A percentile compares a stretch with the other conserved stretches of the same genome.
phyloP scores from a whole-genome alignment of 805 yeast species.

The Maudiozyma serrabonitensis region DNA sequence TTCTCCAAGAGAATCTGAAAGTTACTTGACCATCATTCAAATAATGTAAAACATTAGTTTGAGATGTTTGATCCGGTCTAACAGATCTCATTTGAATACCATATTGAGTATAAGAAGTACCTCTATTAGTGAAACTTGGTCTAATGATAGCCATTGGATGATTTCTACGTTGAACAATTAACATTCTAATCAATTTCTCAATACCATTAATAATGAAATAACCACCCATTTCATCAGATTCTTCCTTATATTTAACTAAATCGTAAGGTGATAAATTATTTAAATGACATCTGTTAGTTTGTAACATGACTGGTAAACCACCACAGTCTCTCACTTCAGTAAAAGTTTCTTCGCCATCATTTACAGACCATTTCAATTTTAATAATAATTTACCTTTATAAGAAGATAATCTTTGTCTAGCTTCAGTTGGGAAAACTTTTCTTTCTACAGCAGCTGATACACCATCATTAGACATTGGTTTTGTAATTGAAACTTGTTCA shows the following conservation, averaged over 20 bases:
- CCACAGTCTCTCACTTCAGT: constrained; percentile 86
- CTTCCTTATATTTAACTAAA: constrained; percentile 72
- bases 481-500: constrained; percentile 80
- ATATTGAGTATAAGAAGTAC: constrained; percentile 74
- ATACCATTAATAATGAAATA: constrained; percentile 94
- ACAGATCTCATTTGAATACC: constrained; percentile 94
- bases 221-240: constrained; percentile 93
- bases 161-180: constrained; percentile 94
- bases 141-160: constrained; percentile 97
- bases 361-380: constrained; percentile 77
- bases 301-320: constrained; percentile 81
- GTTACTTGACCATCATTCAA: constrained; percentile 93
- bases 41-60: constrained; percentile 94
- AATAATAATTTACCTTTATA: constrained; percentile 72
- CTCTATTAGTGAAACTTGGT: constrained; percentile 90
- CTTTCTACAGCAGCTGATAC: constrained; percentile 67
- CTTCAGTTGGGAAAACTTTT: constrained; percentile 72
- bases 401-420: constrained; percentile 81
- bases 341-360: constrained; percentile 69
- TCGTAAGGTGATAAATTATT: constrained; percentile 75
- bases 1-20: constrained; percentile 93
- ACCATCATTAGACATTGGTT: constrained; percentile 49
- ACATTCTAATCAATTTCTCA: constrained; percentile 92
- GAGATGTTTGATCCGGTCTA: constrained; percentile 95
- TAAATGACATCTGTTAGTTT: constrained; percentile 84